phyloP scores from a whole-genome alignment of 139 green algal species.

The Tetradesmus obliquus region DNA sequence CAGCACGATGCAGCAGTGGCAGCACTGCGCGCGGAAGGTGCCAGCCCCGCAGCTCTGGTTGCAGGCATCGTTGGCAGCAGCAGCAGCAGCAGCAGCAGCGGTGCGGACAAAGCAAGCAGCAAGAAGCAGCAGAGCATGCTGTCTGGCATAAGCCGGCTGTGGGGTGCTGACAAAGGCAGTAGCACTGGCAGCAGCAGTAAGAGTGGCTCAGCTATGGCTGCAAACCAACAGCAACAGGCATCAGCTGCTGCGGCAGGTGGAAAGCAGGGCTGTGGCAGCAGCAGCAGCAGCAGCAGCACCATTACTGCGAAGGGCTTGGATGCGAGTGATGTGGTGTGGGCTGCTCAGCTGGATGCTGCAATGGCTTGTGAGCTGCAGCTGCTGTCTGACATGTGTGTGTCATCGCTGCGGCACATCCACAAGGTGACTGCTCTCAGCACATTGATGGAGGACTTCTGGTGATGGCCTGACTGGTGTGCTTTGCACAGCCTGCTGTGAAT shows the following conservation, averaged over 20 bases:
- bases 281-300: neutral
- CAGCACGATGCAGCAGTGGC: neutral
- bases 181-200: neutral
- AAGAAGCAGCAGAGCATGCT: neutral
- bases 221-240: neutral
- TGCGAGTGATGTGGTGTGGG: neutral
- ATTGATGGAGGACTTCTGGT: slow-evolving; percentile 5
- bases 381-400: slow-evolving; percentile 12
- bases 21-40: neutral
- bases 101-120: neutral
- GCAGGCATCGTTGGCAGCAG: neutral
- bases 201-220: neutral
- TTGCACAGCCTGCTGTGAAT: neutral
- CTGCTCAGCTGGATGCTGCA: slow-evolving; percentile 17
- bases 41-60: neutral
- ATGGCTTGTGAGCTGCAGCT: slow-evolving; percentile 11
- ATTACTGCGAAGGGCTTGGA: neutral
- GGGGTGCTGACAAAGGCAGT: neutral
- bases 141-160: neutral
- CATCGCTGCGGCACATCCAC: neutral
- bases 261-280: too few species aligned
- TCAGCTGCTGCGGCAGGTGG: neutral
- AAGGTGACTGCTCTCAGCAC: slow-evolving; percentile 3
- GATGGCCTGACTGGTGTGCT: neutral
- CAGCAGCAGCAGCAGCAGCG: neutral